Evolutionary conservation across 331 rosid species (phyloP).

Genomic region (Phaseolus coccineus): DNA sequence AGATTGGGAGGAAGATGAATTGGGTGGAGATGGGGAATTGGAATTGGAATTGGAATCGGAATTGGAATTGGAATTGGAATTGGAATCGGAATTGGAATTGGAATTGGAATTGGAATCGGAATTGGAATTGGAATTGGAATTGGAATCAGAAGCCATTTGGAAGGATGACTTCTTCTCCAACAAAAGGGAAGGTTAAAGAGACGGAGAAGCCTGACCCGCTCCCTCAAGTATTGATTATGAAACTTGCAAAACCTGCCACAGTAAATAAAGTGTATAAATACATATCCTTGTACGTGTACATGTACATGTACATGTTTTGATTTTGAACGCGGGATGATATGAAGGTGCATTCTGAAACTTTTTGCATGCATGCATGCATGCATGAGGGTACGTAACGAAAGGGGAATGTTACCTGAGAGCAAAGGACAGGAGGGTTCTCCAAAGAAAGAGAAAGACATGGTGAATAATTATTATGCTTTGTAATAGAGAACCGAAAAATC

Average conservation of each 20-base stretch:
- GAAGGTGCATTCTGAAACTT: too few species aligned
- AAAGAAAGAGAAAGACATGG: conserved; percentile 42
- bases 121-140: neutral
- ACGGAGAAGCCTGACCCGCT: conserved; percentile 56
- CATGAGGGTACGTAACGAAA: too few species aligned
- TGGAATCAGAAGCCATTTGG: conserved; percentile 49
- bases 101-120: too few species aligned
- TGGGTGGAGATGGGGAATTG: neutral
- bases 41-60: conserved; percentile 33
- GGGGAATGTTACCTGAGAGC: conserved; percentile 42
- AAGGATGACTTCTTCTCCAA: conserved; percentile 41
- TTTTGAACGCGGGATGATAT: too few species aligned
- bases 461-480: conserved; percentile 24
- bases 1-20: conserved; percentile 30
- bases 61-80: too few species aligned
- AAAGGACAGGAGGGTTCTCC: conserved; percentile 52
- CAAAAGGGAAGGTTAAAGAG: conserved; percentile 27
- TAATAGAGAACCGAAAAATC: conserved; percentile 42
- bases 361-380: neutral
- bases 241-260: conserved; percentile 14
- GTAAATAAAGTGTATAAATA: neutral
- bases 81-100: too few species aligned
- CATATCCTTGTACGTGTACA: too few species aligned
- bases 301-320: too few species aligned
- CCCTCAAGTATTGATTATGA: conserved; percentile 44